Conservation (phyloP, 1,139 yeast genomes). For the Taphrina wiesneri region DNA sequence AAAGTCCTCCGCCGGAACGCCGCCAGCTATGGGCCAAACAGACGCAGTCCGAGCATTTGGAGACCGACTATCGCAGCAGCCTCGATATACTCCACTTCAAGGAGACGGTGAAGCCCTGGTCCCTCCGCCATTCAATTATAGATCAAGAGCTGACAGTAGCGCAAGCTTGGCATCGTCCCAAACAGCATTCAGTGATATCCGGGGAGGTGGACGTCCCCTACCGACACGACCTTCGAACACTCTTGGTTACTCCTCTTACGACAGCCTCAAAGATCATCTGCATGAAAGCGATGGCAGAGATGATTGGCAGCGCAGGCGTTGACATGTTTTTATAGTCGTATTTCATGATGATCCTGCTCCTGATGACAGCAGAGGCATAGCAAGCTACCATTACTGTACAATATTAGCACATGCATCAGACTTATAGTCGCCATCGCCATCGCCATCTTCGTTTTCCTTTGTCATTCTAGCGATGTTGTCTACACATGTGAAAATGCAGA, state of each 20-base stretch:
- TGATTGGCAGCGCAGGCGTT: not conserved
- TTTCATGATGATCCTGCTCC: too few relatives aligned
- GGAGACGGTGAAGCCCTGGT: not conserved
- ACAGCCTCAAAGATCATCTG: not conserved
- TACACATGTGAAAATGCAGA: too few relatives aligned
- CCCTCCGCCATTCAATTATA: not conserved
- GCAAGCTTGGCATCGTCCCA: constrained; percentile 1
- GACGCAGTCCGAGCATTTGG: not conserved
- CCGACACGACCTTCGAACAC: not conserved
- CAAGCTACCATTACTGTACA: too few relatives aligned
- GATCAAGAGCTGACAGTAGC: constrained; percentile 1
- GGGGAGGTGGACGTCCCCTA: constrained; percentile 5
- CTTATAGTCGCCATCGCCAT: too few relatives aligned
- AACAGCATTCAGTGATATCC: constrained; percentile 2
- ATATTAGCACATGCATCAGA: too few relatives aligned
- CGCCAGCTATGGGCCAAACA: not conserved
- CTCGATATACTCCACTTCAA: constrained; percentile 1
- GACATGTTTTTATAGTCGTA: not conserved
- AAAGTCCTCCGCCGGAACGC: not conserved
- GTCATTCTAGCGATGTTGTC: too few relatives aligned
- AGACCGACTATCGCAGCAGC: not conserved
- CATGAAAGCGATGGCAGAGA: not conserved
- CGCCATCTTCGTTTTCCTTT: too few relatives aligned
- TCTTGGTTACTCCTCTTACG: not conserved
- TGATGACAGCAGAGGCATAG: too few relatives aligned